Percentiles rank a stretch among this genome's conserved stretches.
phyloP scores from a whole-genome alignment of 164 flowering plant species.

The Amborella trichopoda region DNA sequence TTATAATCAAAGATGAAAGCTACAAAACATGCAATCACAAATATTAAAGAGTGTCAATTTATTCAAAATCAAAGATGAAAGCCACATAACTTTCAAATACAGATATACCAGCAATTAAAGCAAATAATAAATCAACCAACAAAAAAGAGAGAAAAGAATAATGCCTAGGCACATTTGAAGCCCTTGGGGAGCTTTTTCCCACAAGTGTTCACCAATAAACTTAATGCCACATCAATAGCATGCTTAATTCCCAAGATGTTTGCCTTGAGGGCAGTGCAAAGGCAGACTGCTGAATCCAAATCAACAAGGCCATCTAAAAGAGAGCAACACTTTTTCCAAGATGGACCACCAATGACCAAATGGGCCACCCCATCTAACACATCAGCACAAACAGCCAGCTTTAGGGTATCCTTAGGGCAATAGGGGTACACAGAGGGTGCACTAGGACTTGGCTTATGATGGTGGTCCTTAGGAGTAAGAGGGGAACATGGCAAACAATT shows the following conservation, averaged over 20 bases:
- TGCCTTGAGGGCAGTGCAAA: constrained; percentile 54
- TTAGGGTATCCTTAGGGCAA: constrained; percentile 51
- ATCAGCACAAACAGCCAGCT: constrained; percentile 45
- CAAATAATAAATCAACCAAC: too few species aligned
- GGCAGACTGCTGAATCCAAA: constrained; percentile 43
- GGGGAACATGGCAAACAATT: constrained; percentile 19
- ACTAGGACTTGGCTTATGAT: too few species aligned
- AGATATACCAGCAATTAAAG: too few species aligned
- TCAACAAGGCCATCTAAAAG: constrained; percentile 39
- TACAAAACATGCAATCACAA: too few species aligned
- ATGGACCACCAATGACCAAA: constrained; percentile 21
- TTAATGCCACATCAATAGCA: constrained; percentile 33
- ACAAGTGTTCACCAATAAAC: constrained; percentile 32
- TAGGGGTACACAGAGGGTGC: constrained; percentile 8
- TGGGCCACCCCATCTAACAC: constrained; percentile 29
- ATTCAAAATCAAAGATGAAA: too few species aligned
- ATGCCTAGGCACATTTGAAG: constrained; percentile 27
- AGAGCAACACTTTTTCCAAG: constrained; percentile 36
- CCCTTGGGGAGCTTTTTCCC: constrained; percentile 29
- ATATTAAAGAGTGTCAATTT: too few species aligned
- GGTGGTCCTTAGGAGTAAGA: constrained; percentile 15
- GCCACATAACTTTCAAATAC: too few species aligned
- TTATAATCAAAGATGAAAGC: too few species aligned
- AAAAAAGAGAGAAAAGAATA: not conserved
- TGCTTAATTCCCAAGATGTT: constrained; percentile 40